These are phyloP conservation scores for Apiospora hydei DNA, from an alignment of 2,329 filamentous ascomycete species.

Conservation along the genomic window DNA sequence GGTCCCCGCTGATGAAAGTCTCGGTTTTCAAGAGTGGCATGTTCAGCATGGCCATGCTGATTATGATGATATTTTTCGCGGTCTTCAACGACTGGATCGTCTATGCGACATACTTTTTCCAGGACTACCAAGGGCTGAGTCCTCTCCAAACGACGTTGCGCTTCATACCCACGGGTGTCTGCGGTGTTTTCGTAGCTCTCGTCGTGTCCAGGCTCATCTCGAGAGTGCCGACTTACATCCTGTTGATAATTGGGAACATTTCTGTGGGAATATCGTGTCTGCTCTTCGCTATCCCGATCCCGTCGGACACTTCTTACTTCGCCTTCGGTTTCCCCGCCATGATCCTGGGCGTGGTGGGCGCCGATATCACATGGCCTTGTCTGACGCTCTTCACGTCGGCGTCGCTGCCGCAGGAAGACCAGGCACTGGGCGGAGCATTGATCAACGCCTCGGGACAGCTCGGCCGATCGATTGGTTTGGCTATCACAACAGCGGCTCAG, in stretches of 20 bases:
- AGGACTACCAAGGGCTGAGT: conserved; percentile 68
- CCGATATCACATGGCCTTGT: conserved; percentile 71
- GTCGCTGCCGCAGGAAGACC: conserved; percentile 67
- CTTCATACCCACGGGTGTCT: conserved; percentile 71
- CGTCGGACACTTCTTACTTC: conserved; percentile 67
- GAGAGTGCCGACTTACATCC: conserved; percentile 63
- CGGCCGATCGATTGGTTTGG: conserved; percentile 70
- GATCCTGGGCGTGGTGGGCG: conserved; percentile 69
- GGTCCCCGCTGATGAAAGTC: conserved; percentile 70
- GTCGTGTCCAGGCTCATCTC: conserved; percentile 63
- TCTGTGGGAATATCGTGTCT: conserved; percentile 63
- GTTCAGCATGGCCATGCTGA: conserved; percentile 69
- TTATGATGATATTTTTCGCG: conserved; percentile 72
- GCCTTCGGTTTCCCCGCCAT: conserved; percentile 73
- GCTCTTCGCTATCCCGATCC: conserved; percentile 70
- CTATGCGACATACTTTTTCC: conserved; percentile 74
- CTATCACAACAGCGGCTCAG: conserved; percentile 70
- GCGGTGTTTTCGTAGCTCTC: conserved; percentile 64
- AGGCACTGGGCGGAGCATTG: conserved; percentile 72
- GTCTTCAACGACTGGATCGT: conserved; percentile 73
- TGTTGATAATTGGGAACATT: conserved; percentile 65
- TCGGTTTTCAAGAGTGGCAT: conserved; percentile 66
- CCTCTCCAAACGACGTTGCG: conserved; percentile 72
- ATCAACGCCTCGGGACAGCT: conserved; percentile 72
- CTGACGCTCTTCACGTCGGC: conserved; percentile 72